A percentile compares a stretch with the other conserved stretches of the same genome.
Evolutionary conservation across 2,329 filamentous ascomycete genomes (phyloP).

Genomic region (Dendryphion nanum): DNA sequence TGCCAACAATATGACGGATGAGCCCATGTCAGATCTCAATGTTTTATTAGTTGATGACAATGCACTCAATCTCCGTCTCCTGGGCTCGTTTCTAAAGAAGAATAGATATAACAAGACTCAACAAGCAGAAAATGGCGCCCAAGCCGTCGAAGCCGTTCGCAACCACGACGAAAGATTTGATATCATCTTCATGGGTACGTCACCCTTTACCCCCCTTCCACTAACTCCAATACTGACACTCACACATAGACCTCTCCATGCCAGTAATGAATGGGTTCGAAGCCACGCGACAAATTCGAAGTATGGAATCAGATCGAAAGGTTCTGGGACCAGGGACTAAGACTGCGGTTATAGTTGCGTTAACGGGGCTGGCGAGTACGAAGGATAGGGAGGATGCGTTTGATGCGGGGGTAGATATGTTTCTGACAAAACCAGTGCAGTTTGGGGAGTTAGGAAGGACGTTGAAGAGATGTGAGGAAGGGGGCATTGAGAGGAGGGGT

Average conservation of each 20-base stretch:
- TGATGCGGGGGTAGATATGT: constrained; percentile 38
- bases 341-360: constrained; percentile 26
- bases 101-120: constrained; percentile 22
- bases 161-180: constrained; percentile 2
- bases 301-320: constrained; percentile 1
- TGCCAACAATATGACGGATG: too few species aligned
- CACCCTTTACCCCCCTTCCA: background rate
- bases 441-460: constrained; percentile 20
- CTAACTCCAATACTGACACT: background rate
- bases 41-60: constrained; percentile 6
- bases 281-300: constrained; percentile 8
- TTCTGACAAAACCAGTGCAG: constrained; percentile 39
- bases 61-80: constrained; percentile 1
- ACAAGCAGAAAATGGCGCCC: background rate
- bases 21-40: background rate
- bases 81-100: constrained; percentile 42
- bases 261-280: constrained; percentile 17
- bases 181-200: constrained; percentile 4
- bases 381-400: constrained; percentile 32
- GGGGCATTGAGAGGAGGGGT: too few species aligned
- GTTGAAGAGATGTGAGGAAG: background rate
- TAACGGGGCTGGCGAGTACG: constrained; percentile 39
- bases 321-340: background rate
- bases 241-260: constrained; percentile 1
- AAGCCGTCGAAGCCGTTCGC: constrained; percentile 3